Evolutionary conservation across 371 early-diverging fungal species (phyloP).

Genomic region (Mortierella sp.): DNA sequence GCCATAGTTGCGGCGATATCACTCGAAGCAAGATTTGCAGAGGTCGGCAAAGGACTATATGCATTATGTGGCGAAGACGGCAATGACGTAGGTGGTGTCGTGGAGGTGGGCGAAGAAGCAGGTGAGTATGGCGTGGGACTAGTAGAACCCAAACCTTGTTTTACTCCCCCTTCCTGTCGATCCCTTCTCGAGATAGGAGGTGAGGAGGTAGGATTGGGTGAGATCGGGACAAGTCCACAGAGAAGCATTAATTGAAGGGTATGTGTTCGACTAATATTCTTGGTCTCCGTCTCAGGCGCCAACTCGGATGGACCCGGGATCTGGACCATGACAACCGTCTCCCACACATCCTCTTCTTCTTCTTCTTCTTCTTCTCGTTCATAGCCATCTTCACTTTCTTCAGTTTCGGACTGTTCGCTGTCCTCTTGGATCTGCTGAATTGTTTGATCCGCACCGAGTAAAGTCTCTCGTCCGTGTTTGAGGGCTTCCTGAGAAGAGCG

Average conservation of each 20-base stretch:
- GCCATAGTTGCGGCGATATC: too few species aligned
- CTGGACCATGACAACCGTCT: constrained; percentile 31
- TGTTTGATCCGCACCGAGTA: not conserved
- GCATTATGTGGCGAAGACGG: not conserved
- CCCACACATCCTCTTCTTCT: constrained; percentile 28
- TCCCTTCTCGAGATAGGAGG: not conserved
- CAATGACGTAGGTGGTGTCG: not conserved
- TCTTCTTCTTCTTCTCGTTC: not conserved
- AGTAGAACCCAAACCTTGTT: too few species aligned
- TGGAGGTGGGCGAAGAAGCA: not conserved
- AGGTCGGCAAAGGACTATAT: too few species aligned
- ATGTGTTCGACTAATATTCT: constrained; percentile 38
- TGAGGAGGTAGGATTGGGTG: not conserved
- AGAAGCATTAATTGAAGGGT: constrained; percentile 38
- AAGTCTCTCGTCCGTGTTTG: too few species aligned
- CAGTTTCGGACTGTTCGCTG: not conserved
- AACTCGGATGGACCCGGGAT: constrained; percentile 37
- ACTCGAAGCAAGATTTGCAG: too few species aligned
- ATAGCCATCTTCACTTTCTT: constrained; percentile 2
- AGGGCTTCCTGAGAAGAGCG: too few species aligned
- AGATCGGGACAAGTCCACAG: constrained; percentile 22
- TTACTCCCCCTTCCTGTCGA: not conserved
- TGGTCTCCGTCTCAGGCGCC: constrained; percentile 37
- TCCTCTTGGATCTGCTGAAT: not conserved
- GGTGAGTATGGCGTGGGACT: not conserved